Conservation (phyloP, 768 basidiomycete species). For the Mycena rosella region DNA sequence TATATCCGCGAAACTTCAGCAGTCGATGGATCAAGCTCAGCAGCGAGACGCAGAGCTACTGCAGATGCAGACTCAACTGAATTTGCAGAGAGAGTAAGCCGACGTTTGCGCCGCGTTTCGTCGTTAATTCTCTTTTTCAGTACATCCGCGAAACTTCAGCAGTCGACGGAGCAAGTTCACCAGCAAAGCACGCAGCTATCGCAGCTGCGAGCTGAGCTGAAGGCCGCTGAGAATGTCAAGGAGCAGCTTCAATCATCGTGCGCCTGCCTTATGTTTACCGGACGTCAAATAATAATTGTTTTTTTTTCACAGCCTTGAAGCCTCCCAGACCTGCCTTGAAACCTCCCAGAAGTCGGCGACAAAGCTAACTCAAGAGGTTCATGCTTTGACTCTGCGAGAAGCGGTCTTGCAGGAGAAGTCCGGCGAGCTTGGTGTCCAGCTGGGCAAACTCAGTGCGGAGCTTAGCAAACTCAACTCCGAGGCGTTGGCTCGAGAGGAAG, state of each 20-base stretch:
- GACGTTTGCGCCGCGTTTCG: too few relatives aligned
- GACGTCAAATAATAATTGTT: neutral
- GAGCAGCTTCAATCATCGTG: conserved; percentile 24
- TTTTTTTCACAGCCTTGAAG: conserved; percentile 15
- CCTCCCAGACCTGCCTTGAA: neutral
- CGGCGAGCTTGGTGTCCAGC: conserved; percentile 4
- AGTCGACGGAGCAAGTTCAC: conserved; percentile 15
- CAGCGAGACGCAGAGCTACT: conserved; percentile 18
- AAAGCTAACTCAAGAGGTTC: conserved; percentile 19
- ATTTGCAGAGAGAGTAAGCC: too few relatives aligned
- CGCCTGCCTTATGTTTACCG: neutral
- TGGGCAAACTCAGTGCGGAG: conserved; percentile 4
- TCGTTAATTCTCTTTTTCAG: too few relatives aligned
- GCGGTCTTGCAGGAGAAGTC: conserved; percentile 31
- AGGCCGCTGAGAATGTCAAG: conserved; percentile 2
- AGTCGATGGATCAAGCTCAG: conserved; percentile 13
- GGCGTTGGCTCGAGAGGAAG: conserved; percentile 27
- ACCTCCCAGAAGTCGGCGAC: neutral
- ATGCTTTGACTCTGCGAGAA: conserved; percentile 25
- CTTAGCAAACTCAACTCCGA: conserved; percentile 17
- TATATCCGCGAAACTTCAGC: conserved; percentile 17
- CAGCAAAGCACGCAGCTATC: conserved; percentile 17
- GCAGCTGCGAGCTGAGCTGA: conserved; percentile 15
- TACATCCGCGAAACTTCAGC: conserved; percentile 17
- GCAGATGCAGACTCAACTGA: conserved; percentile 14